phyloP scores from a whole-genome alignment of 2,329 filamentous ascomycete genomes.

The Torrubiella hemipterigena region DNA sequence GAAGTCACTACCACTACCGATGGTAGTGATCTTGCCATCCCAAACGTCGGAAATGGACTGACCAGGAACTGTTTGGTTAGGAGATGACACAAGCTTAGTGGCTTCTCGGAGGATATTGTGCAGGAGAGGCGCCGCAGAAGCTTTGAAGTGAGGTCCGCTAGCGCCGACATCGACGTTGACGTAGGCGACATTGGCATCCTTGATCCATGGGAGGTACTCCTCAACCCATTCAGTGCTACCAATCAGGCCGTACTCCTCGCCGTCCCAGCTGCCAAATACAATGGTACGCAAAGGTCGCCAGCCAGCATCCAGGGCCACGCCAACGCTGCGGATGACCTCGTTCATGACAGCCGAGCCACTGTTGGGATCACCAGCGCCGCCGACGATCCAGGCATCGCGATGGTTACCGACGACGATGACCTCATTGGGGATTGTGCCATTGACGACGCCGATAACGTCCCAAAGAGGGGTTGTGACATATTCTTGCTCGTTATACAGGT shows the following conservation, averaged over 20 bases:
- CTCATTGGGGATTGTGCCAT: constrained; percentile 73
- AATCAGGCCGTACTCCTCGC: constrained; percentile 74
- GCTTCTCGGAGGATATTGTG: constrained; percentile 61
- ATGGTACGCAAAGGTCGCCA: constrained; percentile 67
- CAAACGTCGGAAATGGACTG: constrained; percentile 64
- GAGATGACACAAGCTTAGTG: constrained; percentile 49
- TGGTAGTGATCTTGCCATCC: constrained; percentile 48
- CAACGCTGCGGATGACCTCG: constrained; percentile 66
- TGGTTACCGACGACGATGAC: constrained; percentile 89
- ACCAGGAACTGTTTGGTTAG: constrained; percentile 61
- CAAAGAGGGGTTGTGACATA: constrained; percentile 74
- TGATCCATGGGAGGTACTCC: constrained; percentile 74
- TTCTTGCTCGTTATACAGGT: constrained; percentile 67
- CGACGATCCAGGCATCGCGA: constrained; percentile 78
- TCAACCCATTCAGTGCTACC: constrained; percentile 92
- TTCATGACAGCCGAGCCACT: constrained; percentile 70
- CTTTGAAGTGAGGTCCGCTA: constrained; percentile 48
- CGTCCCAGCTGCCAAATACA: constrained; percentile 76
- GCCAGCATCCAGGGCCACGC: constrained; percentile 50
- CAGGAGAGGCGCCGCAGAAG: constrained; percentile 62
- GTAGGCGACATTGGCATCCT: constrained; percentile 62
- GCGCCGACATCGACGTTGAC: constrained; percentile 75
- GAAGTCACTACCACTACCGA: constrained; percentile 64
- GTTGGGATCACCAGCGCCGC: constrained; percentile 75
- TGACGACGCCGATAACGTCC: constrained; percentile 89